A percentile compares a stretch with the other conserved stretches of the same genome.
These are phyloP conservation scores for Gossypium thurberi DNA, from an alignment of 345 rosid species.

Conservation along the genomic window DNA sequence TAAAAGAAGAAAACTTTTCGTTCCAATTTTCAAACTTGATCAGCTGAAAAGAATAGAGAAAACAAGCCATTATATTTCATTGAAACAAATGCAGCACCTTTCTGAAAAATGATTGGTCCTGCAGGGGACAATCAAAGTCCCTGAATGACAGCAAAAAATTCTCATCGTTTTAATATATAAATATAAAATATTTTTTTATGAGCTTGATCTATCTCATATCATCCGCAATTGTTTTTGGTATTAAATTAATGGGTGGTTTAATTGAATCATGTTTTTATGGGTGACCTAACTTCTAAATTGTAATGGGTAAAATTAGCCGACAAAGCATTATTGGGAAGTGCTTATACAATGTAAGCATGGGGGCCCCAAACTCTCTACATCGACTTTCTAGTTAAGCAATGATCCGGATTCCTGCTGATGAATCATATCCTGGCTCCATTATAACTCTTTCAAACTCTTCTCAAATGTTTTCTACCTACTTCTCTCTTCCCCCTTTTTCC, in stretches of 20 bases:
- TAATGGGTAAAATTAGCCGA: constrained; percentile 41
- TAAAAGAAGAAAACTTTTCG: neutral
- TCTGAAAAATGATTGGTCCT: constrained; percentile 4
- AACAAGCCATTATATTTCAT: neutral
- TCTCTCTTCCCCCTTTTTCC: constrained; percentile 11
- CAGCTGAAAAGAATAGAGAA: neutral
- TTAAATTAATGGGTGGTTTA: neutral
- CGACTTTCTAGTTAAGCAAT: constrained; percentile 71
- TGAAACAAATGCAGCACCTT: constrained; percentile 17
- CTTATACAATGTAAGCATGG: constrained; percentile 21
- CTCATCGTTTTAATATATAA: neutral
- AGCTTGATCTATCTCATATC: neutral
- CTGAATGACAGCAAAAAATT: neutral
- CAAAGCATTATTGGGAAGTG: constrained; percentile 67
- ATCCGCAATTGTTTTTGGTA: neutral
- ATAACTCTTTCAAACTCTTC: constrained; percentile 36
- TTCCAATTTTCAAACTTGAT: constrained; percentile 3
- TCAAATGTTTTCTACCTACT: constrained; percentile 31
- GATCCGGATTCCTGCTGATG: constrained; percentile 57
- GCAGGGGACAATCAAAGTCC: constrained; percentile 6
- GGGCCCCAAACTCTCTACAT: constrained; percentile 38
- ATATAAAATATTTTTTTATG: neutral
- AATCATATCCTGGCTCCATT: constrained; percentile 64
- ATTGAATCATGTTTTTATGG: constrained; percentile 32
- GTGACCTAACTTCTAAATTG: constrained; percentile 46